These are phyloP conservation scores for Suillus paluster DNA, from an alignment of 768 basidiomycete genomes.

Conservation along the genomic window DNA sequence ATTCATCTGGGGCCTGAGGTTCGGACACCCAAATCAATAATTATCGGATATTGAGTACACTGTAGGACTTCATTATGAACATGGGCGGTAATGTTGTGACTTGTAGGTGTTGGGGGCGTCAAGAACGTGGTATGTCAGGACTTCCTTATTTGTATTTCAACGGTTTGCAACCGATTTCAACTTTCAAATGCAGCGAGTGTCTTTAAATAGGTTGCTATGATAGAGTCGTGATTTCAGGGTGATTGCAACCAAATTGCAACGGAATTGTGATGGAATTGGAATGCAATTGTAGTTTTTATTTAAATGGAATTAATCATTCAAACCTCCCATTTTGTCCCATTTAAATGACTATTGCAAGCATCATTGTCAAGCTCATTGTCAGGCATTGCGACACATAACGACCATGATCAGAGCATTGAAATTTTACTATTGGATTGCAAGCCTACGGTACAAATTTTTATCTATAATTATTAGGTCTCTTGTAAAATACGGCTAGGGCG, in stretches of 20 bases:
- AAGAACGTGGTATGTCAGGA: too few species aligned
- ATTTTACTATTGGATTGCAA: background rate
- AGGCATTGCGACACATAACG: background rate
- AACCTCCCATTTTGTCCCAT: background rate
- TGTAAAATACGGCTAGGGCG: background rate
- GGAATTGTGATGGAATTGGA: too few species aligned
- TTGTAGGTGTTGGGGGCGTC: too few species aligned
- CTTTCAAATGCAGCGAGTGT: too few species aligned
- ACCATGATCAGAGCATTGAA: background rate
- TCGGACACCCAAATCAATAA: too few species aligned
- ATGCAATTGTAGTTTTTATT: background rate
- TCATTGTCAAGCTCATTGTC: conserved; percentile 1
- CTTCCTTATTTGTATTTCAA: conserved; percentile 10
- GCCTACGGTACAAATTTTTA: background rate
- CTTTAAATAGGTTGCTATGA: too few species aligned
- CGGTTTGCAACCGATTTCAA: too few species aligned
- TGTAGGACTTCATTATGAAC: too few species aligned
- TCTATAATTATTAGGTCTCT: background rate
- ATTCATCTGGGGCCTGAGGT: too few species aligned
- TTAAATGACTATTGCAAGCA: background rate
- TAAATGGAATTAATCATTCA: background rate
- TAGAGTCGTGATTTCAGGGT: background rate
- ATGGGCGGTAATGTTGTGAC: too few species aligned
- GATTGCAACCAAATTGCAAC: background rate
- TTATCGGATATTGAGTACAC: too few species aligned